A percentile compares a stretch with the other conserved stretches of the same genome.
These are phyloP conservation scores for Salix purpurea DNA, from an alignment of 345 rosid species.

Conservation along the genomic window DNA sequence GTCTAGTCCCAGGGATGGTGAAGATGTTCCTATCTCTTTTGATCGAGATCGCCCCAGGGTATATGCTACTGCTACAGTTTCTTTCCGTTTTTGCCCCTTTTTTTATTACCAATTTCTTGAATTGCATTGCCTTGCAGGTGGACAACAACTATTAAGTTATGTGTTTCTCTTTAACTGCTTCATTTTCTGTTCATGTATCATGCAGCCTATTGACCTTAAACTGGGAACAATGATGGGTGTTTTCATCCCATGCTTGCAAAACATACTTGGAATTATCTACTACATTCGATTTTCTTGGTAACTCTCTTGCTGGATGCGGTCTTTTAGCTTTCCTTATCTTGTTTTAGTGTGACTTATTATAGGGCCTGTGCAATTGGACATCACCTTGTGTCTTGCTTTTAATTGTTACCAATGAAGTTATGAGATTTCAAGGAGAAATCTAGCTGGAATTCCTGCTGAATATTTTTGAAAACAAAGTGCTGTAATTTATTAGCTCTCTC, in stretches of 20 bases:
- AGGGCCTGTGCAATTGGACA: background rate
- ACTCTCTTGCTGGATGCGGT: constrained; percentile 8
- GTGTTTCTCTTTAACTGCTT: background rate
- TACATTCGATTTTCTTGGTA: constrained; percentile 99
- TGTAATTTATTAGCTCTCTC: background rate
- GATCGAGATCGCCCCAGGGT: constrained; percentile 70
- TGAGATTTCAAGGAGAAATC: background rate
- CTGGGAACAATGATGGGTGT: constrained; percentile 99
- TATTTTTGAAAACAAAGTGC: background rate
- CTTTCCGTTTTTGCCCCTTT: background rate
- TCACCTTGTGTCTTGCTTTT: background rate
- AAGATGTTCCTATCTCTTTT: constrained; percentile 47
- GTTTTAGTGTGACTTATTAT: background rate
- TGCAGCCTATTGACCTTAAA: constrained; percentile 71
- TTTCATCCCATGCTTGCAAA: constrained; percentile 95
- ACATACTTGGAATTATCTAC: constrained; percentile 95
- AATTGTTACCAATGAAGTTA: background rate
- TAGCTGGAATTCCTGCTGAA: background rate
- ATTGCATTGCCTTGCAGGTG: background rate
- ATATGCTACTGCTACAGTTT: constrained; percentile 15
- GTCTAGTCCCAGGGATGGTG: constrained; percentile 90
- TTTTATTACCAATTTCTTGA: background rate
- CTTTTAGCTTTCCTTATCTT: constrained; percentile 5
- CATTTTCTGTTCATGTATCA: constrained; percentile 17
- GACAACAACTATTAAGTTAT: background rate